Evolutionary conservation across 1,284 basidiomycete genomes (phyloP), one percentile per base, ranked within the genome.

Genomic region (Microbotryum lychnidis-dioicae): DNA sequence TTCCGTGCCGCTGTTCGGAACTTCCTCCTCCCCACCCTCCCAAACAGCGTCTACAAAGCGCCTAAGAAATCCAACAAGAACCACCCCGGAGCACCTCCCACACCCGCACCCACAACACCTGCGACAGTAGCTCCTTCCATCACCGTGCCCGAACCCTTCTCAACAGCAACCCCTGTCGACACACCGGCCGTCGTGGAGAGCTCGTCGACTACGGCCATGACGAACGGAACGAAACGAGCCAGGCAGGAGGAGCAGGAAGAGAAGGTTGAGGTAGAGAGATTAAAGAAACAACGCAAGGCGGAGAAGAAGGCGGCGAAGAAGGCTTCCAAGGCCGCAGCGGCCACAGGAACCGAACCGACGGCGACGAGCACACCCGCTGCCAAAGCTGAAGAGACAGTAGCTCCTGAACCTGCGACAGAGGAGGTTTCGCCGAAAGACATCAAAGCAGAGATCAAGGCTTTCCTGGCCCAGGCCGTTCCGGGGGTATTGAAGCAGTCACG

Each of bases 31-130:
- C 2, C 2, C 20, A 2, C 3, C 12, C 21, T 27, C 6, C 31
- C 31, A 10, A 31, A 27, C 50, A 66, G 64, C 7, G 62, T 93
- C 56, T 93, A 91, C 76, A 87, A 87, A 74, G 87, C 86, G 23
- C 82, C 84, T 7, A 87, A 86, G 76, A 57, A 54, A 46, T 62
- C 63, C 56, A 56, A 50, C 8, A 47, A 56, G 44, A 53, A 57
- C 23, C 49, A 29, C 1, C 29, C 57, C 20, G 18, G 23, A 53
- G 14, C 25, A 53, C n/a, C 51, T 6, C 33, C 7, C 9, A 44
- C 16, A 42, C 46, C 33, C 18, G 47, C 44, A 16, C 27, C 27
- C n/a, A 27, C 27, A 27, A 27, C 27, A 27, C 14, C 23, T 7
- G 27, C 33, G 21, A 31, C 52, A 18, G 37, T 51, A 20, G 51